These are phyloP conservation scores for Populus tremula DNA, from an alignment of 345 rosid genomes.

Conservation along the genomic window DNA sequence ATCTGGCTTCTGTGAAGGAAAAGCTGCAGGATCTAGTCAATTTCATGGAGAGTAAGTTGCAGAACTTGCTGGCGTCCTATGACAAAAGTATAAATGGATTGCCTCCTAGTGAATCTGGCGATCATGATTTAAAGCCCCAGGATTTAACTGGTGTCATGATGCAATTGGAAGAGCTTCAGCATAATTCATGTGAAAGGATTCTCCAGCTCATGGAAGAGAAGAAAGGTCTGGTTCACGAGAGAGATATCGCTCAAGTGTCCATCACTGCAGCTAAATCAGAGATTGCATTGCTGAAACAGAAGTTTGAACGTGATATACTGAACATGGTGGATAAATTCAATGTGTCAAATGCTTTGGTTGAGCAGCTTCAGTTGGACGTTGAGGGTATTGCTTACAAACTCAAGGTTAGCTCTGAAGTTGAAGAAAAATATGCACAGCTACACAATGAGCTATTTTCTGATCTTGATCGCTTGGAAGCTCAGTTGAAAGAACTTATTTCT, in stretches of 20 bases:
- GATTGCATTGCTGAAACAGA: constrained; percentile 48
- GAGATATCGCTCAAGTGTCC: constrained; percentile 41
- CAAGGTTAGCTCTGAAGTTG: constrained; percentile 50
- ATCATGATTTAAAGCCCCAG: constrained; percentile 40
- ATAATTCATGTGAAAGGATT: constrained; percentile 46
- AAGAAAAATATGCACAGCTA: constrained; percentile 45
- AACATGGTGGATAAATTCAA: constrained; percentile 46
- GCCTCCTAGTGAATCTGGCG: constrained; percentile 29
- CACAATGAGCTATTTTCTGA: constrained; percentile 52
- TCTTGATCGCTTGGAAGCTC: constrained; percentile 50
- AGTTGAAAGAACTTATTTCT: constrained; percentile 52
- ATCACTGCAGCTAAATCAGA: constrained; percentile 51
- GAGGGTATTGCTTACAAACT: constrained; percentile 55
- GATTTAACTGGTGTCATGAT: constrained; percentile 36
- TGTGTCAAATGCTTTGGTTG: constrained; percentile 41
- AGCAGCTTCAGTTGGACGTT: constrained; percentile 61
- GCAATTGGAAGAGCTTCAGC: constrained; percentile 55
- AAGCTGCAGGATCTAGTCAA: constrained; percentile 42
- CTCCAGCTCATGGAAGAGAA: constrained; percentile 54
- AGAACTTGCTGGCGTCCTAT: constrained; percentile 40
- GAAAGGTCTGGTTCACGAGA: constrained; percentile 46
- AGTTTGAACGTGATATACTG: constrained; percentile 44
- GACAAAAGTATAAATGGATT: constrained; percentile 38
- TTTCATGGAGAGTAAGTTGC: constrained; percentile 45
- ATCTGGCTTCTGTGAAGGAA: constrained; percentile 44